Evolutionary conservation across 2,329 filamentous ascomycete species (phyloP), one percentile per base, ranked within the genome.

Genomic region (Helotiales sp.): DNA sequence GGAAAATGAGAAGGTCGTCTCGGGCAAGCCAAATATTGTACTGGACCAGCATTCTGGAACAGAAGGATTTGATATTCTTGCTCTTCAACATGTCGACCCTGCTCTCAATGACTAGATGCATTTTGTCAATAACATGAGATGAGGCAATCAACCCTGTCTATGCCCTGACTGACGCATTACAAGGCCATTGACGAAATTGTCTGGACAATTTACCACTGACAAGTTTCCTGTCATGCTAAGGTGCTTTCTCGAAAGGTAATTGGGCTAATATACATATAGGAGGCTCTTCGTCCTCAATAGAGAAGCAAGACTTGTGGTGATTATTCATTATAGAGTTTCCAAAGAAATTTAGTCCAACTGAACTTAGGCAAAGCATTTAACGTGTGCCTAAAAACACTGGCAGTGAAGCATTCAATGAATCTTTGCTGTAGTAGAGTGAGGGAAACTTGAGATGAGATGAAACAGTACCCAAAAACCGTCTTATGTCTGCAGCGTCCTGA

Each of bases 41-140:
- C 15, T 44, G 10, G 46, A 66, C n/a, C 24, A 25, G 13, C 15
- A 53, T 40, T 63, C 59, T 19, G 31, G 58, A 33, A 56, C 24
- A 22, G 40, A 55, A 17, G 63, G 63, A 1, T 55, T 55, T 24
- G 85, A 88, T 64, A 72, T 88, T 24, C 75, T 88, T 13, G 77
- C 75, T 4, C 72, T 78, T 54, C 81, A 87, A 70, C 77, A 82
- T 65, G 72, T 82, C 27, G 85, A 89, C 67, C 82, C 83, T 4
- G 84, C 81, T 1, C 73, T 89, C 44, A 82, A 83, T 64, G 80
- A 80, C 38, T 89, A 89, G 70, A 89, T 89, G 84, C 80, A 85
- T 64, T 75, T 89, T 27, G 80, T 89, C 59, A 90, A 89, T 68
- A 81, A 89, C 70, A 84, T 84, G 66, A 73, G 80, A 55, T 54